Evolutionary conservation across 306 rosid species (phyloP), one percentile per base, ranked within the genome.

Genomic region (Casuarina equisetifolia): DNA sequence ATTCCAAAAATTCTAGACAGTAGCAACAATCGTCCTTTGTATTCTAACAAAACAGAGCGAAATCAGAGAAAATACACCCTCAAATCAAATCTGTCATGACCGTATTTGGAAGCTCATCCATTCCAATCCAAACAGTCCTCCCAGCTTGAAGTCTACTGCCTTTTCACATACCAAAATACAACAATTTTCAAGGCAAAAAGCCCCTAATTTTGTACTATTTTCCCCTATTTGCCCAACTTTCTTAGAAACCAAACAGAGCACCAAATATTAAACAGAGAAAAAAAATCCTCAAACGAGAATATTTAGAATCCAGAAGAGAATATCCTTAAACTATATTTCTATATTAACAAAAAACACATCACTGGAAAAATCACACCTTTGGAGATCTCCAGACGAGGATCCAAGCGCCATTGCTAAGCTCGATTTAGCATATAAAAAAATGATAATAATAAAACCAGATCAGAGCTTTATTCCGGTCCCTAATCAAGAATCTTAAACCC

Each of bases 371-470:
- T 59, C 74, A n/a, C 69, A 86, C 85, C 89, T 89, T 81, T 69
- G 79, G 32, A 66, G 81, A 70, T 82, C 74, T 79, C 64, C 84
- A 9, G 73, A 78, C 1, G 73, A 77, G 70, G 72, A 74, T 61
- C 82, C 74, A 53, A 72, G 69, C 88, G 61, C 82, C 88, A 86
- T 74, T 78, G 61, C 2, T 82, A 57, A 89, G 78, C 85, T 82
- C 84, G 87, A 89, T 76, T 73, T 76, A 81, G 80, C 81, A 72
- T 69, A 86, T 75, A 82, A 44, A 64, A 69, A 51, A 67, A 49
- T 25, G 70, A 12, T 43, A 15, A 39, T 32, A 38, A 54, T 0
- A 69, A 59, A 83, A 49, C 35, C 51, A 79, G 73, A 72, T 79
- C 84, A 82, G 83, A 78, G 58, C 74, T 52, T 44, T 42, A 81